A percentile compares a stretch with the other conserved stretches of the same genome.
Evolutionary conservation across 192 early-diverging fungal species (phyloP).

Genomic region (Phycomyces blakesleeanus): DNA sequence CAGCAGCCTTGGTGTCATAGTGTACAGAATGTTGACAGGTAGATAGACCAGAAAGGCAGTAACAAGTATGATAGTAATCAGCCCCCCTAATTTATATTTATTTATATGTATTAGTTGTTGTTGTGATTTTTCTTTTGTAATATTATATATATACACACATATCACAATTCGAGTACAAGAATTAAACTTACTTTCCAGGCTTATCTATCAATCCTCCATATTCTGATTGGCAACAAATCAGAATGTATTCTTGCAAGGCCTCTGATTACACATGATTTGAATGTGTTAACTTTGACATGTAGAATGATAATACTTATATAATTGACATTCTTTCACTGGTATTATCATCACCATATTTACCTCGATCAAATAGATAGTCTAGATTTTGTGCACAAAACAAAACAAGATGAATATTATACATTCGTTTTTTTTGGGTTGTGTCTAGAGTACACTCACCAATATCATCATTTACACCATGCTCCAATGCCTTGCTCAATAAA

Average conservation of each 20-base stretch:
- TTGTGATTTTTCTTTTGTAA: not conserved
- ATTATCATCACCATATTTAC: constrained; percentile 17
- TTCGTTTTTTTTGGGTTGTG: no score
- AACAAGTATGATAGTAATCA: constrained; percentile 96
- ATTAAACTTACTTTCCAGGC: constrained; percentile 67
- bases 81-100: constrained; percentile 40
- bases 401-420: no score
- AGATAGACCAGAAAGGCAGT: constrained; percentile 84
- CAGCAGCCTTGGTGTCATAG: constrained; percentile 30
- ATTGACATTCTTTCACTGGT: not conserved
- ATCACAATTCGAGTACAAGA: not conserved
- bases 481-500: constrained; percentile 53
- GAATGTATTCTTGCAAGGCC: constrained; percentile 82
- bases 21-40: constrained; percentile 71
- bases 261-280: constrained; percentile 34
- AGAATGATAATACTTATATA: not conserved
- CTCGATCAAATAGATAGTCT: constrained; percentile 49
- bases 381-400: not conserved
- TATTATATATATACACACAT: no score
- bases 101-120: not conserved
- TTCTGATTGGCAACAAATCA: constrained; percentile 79
- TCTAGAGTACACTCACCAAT: no score
- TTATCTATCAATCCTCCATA: constrained; percentile 89
- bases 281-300: no score
- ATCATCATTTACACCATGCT: not conserved